Evolutionary conservation across 148 eudicot genomes (phyloP), one percentile per base, ranked within the genome.

Genomic region (Nepenthes mirabilis): DNA sequence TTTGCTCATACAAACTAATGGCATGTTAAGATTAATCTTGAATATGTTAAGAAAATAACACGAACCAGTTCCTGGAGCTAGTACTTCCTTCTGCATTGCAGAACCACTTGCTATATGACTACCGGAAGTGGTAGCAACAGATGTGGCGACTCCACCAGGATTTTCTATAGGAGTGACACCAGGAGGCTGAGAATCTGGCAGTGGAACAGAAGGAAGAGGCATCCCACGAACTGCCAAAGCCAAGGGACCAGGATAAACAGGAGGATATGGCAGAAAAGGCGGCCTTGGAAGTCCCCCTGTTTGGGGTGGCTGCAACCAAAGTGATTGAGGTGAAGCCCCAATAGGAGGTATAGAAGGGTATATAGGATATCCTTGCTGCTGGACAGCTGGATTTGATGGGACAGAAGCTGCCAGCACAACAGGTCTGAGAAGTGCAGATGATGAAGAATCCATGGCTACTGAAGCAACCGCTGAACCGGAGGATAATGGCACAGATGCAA

Each of bases 61-160:
- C 68, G 61, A 74, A 93, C 96, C 91, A 56, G 74, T 80, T 77
- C 95, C 91, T 34, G 97, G 93, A 64, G 83, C 87, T 61, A 71
- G 84, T 58, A 84, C 64, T 61, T 84, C 97, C 64, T 71, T 74
- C 65, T 74, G 80, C 68, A 65, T 55, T 52, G 64, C 79, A 52
- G 81, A 57, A 75, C 60, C 45, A 23, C 23, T 23, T 23, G 23
- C 23, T 14, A 58, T 37, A 57, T 73, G 82, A 65, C 51, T 61
- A 55, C 66, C 80, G 63, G 88, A 58, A 65, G 71, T 54, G 34
- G 47, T 37, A 45, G 71, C 32, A 58, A 72, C 34, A 47, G 72
- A 47, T 51, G 62, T 45, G 10, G 74, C 61, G 60, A 57, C 40
- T 55, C 74, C 80, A 64, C 69, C 59, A 47, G 78, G 32, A 67